Conservation (phyloP, 768 basidiomycete species). For the Phlegmacium glaucopus region DNA sequence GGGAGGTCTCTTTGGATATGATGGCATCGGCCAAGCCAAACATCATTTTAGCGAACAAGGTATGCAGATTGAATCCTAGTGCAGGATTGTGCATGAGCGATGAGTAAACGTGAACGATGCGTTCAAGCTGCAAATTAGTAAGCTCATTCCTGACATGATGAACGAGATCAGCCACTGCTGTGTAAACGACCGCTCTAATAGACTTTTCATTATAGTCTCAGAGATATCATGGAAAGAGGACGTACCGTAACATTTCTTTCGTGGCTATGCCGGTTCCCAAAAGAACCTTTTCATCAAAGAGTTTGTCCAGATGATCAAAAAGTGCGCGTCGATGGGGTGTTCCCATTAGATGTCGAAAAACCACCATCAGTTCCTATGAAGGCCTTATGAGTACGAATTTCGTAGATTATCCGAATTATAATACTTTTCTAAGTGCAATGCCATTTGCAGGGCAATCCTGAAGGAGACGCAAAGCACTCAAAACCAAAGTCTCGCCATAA, state of each 20-base stretch:
- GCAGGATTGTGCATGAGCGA: conserved; percentile 87
- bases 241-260: conserved; percentile 80
- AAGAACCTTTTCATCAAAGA: conserved; percentile 87
- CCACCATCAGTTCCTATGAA: conserved; percentile 83
- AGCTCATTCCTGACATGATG: conserved; percentile 89
- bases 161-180: conserved; percentile 87
- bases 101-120: conserved; percentile 81
- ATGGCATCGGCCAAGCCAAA: conserved; percentile 86
- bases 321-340: conserved; percentile 77
- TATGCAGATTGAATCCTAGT: conserved; percentile 76
- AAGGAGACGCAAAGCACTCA: conserved; percentile 79
- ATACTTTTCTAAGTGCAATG: conserved; percentile 76
- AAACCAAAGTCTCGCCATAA: conserved; percentile 78
- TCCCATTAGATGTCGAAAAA: conserved; percentile 84
- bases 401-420: not conserved
- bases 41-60: conserved; percentile 89
- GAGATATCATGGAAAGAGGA: not conserved
- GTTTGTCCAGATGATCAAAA: conserved; percentile 79
- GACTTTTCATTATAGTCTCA: not conserved
- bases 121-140: conserved; percentile 67
- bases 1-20: conserved; percentile 66
- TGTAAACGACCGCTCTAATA: conserved; percentile 75
- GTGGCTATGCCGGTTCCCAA: conserved; percentile 82
- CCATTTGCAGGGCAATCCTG: conserved; percentile 92
- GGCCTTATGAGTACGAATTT: not conserved